Evolutionary conservation across 2,329 filamentous ascomycete genomes (phyloP).

Genomic region (Penicillium sp.): DNA sequence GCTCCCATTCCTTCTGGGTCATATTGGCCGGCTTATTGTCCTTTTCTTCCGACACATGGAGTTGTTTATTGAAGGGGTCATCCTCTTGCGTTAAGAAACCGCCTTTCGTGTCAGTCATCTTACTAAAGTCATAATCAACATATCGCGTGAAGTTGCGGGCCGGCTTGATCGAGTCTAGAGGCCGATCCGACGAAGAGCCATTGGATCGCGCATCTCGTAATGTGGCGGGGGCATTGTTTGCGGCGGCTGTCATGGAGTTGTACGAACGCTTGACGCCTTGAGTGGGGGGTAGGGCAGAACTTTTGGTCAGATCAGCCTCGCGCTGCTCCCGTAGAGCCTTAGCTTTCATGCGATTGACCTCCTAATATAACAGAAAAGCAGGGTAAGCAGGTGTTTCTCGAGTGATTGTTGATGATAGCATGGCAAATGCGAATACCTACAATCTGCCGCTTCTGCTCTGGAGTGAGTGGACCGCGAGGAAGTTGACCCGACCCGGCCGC

Average conservation of each 20-base stretch:
- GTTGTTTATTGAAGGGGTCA: conserved; percentile 83
- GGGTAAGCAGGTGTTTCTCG: conserved; percentile 3
- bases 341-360: conserved; percentile 83
- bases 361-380: conserved; percentile 58
- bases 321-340: conserved; percentile 81
- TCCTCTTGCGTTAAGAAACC: conserved; percentile 91
- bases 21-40: conserved; percentile 78
- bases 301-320: conserved; percentile 62
- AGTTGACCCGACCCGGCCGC: conserved; percentile 43
- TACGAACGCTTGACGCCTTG: conserved; percentile 75
- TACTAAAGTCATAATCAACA: conserved; percentile 96
- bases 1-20: conserved; percentile 90
- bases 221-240: conserved; percentile 58
- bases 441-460: conserved; percentile 64
- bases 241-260: conserved; percentile 62
- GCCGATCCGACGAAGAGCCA: conserved; percentile 39
- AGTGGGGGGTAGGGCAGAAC: conserved; percentile 48
- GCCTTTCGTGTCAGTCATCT: conserved; percentile 97
- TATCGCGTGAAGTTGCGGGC: conserved; percentile 90
- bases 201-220: conserved; percentile 69
- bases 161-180: conserved; percentile 65
- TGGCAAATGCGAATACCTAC: conserved; percentile 41
- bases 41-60: conserved; percentile 61
- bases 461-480: conserved; percentile 57
- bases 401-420: neutral